Conservation (phyloP, 371 early-diverging fungal genomes). For the Scutellospora calospora region DNA sequence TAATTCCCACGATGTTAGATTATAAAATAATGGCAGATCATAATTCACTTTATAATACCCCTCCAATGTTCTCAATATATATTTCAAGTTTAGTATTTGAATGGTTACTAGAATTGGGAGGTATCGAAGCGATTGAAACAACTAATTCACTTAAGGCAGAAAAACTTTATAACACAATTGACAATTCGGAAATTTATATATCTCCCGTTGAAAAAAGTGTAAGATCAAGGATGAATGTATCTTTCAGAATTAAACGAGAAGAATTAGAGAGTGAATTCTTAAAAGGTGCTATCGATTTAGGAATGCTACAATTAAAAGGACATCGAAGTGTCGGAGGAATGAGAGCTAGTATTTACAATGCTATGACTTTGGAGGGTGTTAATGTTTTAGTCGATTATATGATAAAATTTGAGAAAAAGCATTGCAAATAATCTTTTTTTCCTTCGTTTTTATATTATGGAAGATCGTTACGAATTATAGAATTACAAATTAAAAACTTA, state of each 20-base stretch:
- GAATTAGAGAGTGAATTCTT: slow-evolving; percentile 86
- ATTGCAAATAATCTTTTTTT: background rate
- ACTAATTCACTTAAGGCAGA: slow-evolving; percentile 72
- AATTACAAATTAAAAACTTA: too few species aligned
- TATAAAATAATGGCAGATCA: slow-evolving; percentile 83
- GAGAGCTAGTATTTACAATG: slow-evolving; percentile 94
- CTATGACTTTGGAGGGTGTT: slow-evolving; percentile 86
- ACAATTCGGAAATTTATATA: slow-evolving; percentile 67
- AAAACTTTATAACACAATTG: slow-evolving; percentile 78
- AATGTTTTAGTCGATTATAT: slow-evolving; percentile 78
- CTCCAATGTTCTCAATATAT: slow-evolving; percentile 93
- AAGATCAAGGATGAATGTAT: slow-evolving; percentile 92
- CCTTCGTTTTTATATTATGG: too few species aligned
- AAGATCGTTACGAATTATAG: too few species aligned
- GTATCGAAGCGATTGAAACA: slow-evolving; percentile 70
- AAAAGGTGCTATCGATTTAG: slow-evolving; percentile 75
- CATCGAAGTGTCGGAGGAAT: slow-evolving; percentile 96
- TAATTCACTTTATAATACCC: slow-evolving; percentile 95
- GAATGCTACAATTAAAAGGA: slow-evolving; percentile 91
- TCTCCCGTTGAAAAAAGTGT: slow-evolving; percentile 70
- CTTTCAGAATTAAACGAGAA: slow-evolving; percentile 77
- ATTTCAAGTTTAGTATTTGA: slow-evolving; percentile 89
- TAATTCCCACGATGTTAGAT: slow-evolving; percentile 87
- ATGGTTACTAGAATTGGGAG: slow-evolving; percentile 68
- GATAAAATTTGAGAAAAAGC: slow-evolving; percentile 72